These are phyloP conservation scores for Cryptococcus sp. DNA, from an alignment of 1,284 basidiomycete genomes.

Conservation along the genomic window DNA sequence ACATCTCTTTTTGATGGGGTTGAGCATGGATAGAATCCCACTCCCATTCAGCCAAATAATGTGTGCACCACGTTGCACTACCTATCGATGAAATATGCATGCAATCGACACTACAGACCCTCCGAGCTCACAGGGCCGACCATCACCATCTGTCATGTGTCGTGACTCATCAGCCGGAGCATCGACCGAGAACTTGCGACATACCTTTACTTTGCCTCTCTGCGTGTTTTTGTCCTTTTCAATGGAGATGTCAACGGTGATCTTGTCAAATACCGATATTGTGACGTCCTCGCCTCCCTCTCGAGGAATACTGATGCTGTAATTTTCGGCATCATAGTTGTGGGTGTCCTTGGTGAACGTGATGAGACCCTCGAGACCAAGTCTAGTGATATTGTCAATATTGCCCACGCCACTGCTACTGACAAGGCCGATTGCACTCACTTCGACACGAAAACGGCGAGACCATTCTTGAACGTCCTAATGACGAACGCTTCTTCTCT, in stretches of 20 bases:
- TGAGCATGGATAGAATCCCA: no score
- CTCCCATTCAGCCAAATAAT: no score
- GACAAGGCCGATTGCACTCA: conserved; percentile 55
- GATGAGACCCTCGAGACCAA: conserved; percentile 91
- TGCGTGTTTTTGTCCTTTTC: conserved; percentile 96
- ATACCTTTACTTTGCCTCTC: conserved; percentile 88
- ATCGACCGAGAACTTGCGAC: conserved; percentile 2
- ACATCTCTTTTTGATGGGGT: no score
- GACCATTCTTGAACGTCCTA: conserved; percentile 87
- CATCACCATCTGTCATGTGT: conserved; percentile 36
- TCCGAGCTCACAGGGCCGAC: conserved; percentile 45
- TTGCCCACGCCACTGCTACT: neutral
- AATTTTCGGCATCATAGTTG: conserved; percentile 88
- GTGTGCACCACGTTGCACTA: no score
- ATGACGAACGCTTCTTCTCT: conserved; percentile 93
- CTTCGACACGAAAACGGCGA: conserved; percentile 94
- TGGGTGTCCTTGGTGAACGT: conserved; percentile 82
- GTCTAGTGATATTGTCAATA: conserved; percentile 55
- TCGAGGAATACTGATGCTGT: conserved; percentile 72
- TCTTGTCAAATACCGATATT: conserved; percentile 89
- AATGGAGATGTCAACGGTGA: conserved; percentile 82
- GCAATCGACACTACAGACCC: conserved; percentile 26
- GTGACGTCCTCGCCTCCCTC: conserved; percentile 56
- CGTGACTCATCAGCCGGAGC: neutral
- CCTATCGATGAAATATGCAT: neutral